Conservation (phyloP, 2,329 filamentous ascomycete species). For the Fusarium compactum region DNA sequence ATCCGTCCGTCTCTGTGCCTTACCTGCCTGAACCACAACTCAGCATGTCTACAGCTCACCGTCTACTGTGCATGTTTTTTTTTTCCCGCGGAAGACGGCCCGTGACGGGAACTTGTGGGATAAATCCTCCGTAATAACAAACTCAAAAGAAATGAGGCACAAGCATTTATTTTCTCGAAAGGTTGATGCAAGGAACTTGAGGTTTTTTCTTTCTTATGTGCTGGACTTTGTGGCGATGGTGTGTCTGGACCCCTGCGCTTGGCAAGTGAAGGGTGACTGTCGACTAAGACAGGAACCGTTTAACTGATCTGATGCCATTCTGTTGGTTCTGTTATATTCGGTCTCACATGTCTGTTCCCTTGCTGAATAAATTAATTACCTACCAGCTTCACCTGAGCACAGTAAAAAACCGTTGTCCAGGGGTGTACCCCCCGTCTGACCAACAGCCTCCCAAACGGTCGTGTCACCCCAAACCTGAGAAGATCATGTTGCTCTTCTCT, state of each 20-base stretch:
- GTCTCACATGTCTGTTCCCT: not conserved
- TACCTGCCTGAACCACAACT: not conserved
- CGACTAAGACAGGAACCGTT: not conserved
- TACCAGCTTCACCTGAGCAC: not conserved
- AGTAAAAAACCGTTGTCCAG: not conserved
- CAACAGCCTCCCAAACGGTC: not conserved
- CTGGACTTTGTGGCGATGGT: not conserved
- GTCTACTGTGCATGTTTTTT: not conserved
- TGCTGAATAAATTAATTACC: too few relatives aligned
- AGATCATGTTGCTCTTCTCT: not conserved
- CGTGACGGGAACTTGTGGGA: conserved; percentile 6
- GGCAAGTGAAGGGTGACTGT: conserved; percentile 2
- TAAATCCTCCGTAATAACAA: conserved; percentile 1
- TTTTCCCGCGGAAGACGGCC: not conserved
- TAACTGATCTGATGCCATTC: not conserved
- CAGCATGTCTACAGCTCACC: not conserved
- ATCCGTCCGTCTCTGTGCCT: not conserved
- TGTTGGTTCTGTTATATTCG: not conserved
- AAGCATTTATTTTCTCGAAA: not conserved
- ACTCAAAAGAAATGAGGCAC: not conserved
- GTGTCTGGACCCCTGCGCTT: conserved; percentile 4
- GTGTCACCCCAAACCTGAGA: conserved; percentile 1
- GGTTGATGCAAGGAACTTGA: conserved; percentile 1
- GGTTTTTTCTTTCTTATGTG: not conserved
- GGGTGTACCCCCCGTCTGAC: not conserved